Evolutionary conservation across 176 grass and related monocot genomes (phyloP), one percentile per base, ranked within the genome.

Genomic region (Carex parvula): DNA sequence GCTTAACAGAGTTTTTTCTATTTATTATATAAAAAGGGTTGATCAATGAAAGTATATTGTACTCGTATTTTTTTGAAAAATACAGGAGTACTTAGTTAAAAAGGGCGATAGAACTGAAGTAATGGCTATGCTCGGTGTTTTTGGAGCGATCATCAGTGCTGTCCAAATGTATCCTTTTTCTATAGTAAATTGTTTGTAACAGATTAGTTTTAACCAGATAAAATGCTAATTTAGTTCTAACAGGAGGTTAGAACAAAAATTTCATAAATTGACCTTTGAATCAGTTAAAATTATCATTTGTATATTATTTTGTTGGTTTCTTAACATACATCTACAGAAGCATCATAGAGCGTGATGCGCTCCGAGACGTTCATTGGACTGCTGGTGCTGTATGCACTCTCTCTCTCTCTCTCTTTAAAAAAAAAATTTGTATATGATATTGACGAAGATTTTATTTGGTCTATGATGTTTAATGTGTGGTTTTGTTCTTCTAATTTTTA

Each of bases 121-220:
- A 79, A 94, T 98, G 92, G 95, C 92, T 4, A 98, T 98, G 89
- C 63, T 98, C 17, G 95, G 92, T 62, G 41, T 87, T 85, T 98
- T 95, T 81, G 92, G 89, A 86, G 95, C 92, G 60, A 81, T 98
- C 73, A 67, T 93, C n/a, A 98, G 95, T 58, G 95, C 72, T 70
- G 88, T 88, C 85, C 95, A 97, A 81, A 97, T 94, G 95, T 94
- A 97, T 97, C 90, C 87, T 97, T 89, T 66, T 61, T 1, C 22
- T 37, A 18, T 0, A 68, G 71, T 79, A 81, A 21, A 80, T 60
- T 42, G 46, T 35, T 8, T 63, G 15, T 42, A 5, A 48, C 46
- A 59, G 22, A 46, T 67, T 57, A 70, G 29, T 41, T 60, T 68
- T 10, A 59, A 32, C 81, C 63, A 69, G 8, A 39, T 42, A 24